phyloP scores from a whole-genome alignment of 371 early-diverging fungal species.

The Lichtheimia corymbifera region DNA sequence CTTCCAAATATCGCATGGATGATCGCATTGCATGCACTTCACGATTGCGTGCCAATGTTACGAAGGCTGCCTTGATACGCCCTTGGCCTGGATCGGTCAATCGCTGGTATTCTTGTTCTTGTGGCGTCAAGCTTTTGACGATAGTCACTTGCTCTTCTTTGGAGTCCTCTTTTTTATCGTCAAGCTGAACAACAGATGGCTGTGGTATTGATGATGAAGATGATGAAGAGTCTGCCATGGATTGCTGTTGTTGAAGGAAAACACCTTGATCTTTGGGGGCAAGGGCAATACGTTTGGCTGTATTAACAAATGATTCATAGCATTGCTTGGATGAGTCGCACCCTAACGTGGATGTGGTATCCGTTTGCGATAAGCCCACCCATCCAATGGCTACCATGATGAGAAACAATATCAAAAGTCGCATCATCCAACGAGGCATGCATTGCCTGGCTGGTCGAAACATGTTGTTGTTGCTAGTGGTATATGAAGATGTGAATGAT shows the following conservation, averaged over 20 bases:
- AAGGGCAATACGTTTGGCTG: constrained; percentile 5
- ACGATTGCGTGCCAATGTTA: constrained; percentile 69
- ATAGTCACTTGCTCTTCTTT: not conserved
- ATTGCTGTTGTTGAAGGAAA: not conserved
- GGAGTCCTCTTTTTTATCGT: not conserved
- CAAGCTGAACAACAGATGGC: not conserved
- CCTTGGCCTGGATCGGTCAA: constrained; percentile 22
- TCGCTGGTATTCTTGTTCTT: constrained; percentile 22
- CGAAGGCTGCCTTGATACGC: constrained; percentile 59
- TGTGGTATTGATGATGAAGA: not conserved
- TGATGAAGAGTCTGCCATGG: not conserved
- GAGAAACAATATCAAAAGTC: constrained; percentile 6
- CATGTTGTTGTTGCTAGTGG: constrained; percentile 2
- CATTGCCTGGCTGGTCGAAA: constrained; percentile 19
- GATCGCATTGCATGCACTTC: constrained; percentile 71
- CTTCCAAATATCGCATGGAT: constrained; percentile 79
- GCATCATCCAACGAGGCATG: constrained; percentile 20
- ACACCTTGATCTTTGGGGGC: not conserved
- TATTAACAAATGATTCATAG: constrained; percentile 14
- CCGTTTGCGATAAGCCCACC: constrained; percentile 4
- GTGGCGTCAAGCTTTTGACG: not conserved
- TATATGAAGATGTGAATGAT: too few species aligned
- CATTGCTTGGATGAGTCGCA: constrained; percentile 17
- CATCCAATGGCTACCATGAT: constrained; percentile 3
- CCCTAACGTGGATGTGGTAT: not conserved